These are phyloP conservation scores for Pelomyxa schiedti DNA, from an alignment of 78 protist genomes.

Conservation along the genomic window DNA sequence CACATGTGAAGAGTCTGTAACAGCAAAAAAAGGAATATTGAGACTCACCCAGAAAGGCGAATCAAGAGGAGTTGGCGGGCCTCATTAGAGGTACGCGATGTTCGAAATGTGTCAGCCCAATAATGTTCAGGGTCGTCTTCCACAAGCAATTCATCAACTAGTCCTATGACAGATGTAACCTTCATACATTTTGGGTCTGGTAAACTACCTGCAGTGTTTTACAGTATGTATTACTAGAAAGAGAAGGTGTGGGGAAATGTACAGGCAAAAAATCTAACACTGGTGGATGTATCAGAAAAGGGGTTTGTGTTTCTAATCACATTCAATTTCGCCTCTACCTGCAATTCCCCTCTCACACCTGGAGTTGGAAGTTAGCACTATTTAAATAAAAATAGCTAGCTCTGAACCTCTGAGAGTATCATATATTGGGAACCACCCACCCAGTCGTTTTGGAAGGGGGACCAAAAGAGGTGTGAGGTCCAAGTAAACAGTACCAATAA, in stretches of 20 bases:
- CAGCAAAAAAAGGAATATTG: background rate
- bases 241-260: background rate
- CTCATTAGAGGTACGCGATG: slow-evolving; percentile 63
- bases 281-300: slow-evolving; percentile 64
- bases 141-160: slow-evolving; percentile 71
- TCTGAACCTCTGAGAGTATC: slow-evolving; percentile 64
- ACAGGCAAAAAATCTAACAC: slow-evolving; percentile 61
- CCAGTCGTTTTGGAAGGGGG: slow-evolving; percentile 17
- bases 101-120: slow-evolving; percentile 61
- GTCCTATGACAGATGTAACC: slow-evolving; percentile 10
- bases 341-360: slow-evolving; percentile 74
- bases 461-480: slow-evolving; percentile 21
- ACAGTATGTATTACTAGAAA: too few relatives aligned
- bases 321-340: slow-evolving; percentile 44
- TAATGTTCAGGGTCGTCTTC: slow-evolving; percentile 87
- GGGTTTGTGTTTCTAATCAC: slow-evolving; percentile 53
- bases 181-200: background rate
- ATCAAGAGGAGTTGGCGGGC: slow-evolving; percentile 57
- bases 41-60: slow-evolving; percentile 49
- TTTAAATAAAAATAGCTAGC: background rate
- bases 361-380: background rate
- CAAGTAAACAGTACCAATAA: slow-evolving; percentile 57
- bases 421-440: slow-evolving; percentile 83
- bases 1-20: background rate
- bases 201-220: too few relatives aligned